Conservation (phyloP, 73 alveolate species). For the Paramecium pentaurelia region DNA sequence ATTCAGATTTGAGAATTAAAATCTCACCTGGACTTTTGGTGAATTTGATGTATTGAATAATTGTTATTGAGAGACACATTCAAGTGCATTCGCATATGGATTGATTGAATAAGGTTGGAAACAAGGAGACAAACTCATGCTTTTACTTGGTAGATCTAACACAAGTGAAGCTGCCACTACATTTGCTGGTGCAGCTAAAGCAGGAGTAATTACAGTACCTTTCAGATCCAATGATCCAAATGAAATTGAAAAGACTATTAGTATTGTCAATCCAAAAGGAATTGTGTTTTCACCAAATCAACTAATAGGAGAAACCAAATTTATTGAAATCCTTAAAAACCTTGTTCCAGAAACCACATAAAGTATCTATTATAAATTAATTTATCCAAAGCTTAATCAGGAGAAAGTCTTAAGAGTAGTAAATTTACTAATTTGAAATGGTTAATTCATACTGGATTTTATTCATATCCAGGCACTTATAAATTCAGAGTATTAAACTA, state of each 20-base stretch:
- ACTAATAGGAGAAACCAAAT: slow-evolving; percentile 27
- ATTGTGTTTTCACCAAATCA: slow-evolving; percentile 55
- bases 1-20: slow-evolving; percentile 56
- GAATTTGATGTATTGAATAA: slow-evolving; percentile 47
- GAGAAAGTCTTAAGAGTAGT: slow-evolving; percentile 24
- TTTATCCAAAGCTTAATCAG: background rate
- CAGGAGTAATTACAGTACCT: slow-evolving; percentile 59
- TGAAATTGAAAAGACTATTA: slow-evolving; percentile 53
- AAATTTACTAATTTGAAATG: slow-evolving; percentile 44
- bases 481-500: slow-evolving; percentile 53
- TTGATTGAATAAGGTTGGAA: slow-evolving; percentile 60
- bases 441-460: slow-evolving; percentile 61
- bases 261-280: slow-evolving; percentile 52
- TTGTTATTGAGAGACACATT: slow-evolving; percentile 22
- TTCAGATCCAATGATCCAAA: slow-evolving; percentile 31
- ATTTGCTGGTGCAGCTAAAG: slow-evolving; percentile 60
- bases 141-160: slow-evolving; percentile 50
- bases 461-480: slow-evolving; percentile 60
- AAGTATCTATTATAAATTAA: slow-evolving; percentile 1
- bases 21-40: slow-evolving; percentile 61
- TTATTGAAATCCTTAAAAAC: slow-evolving; percentile 30
- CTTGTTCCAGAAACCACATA: slow-evolving; percentile 44
- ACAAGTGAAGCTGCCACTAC: slow-evolving; percentile 59
- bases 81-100: slow-evolving; percentile 63
- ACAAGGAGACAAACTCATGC: slow-evolving; percentile 53